These are phyloP conservation scores for Calonectria multiphialidica DNA, from an alignment of 2,329 filamentous ascomycete species.

Conservation along the genomic window DNA sequence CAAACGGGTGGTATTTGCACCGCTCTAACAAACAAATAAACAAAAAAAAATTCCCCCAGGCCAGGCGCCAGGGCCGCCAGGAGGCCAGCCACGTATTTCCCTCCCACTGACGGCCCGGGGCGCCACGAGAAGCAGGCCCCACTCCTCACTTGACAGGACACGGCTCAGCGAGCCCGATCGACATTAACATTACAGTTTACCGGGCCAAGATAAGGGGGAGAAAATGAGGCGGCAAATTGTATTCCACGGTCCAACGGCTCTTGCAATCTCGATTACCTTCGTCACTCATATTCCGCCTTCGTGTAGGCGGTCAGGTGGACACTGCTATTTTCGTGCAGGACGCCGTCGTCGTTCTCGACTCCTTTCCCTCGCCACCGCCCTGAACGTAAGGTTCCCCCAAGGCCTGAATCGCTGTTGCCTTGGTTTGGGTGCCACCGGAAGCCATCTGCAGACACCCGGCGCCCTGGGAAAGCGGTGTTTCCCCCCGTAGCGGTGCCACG, in stretches of 20 bases:
- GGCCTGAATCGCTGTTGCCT: not conserved
- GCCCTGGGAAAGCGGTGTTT: not conserved
- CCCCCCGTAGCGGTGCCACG: not conserved
- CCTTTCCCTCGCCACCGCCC: not conserved
- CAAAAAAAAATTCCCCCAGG: not conserved
- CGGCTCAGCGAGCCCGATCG: constrained; percentile 18
- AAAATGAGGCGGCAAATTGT: constrained; percentile 18
- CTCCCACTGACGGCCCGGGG: constrained; percentile 32
- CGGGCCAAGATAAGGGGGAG: constrained; percentile 3
- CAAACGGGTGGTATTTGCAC: constrained; percentile 7
- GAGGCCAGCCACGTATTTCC: constrained; percentile 39
- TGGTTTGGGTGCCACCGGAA: not conserved
- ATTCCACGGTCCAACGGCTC: not conserved
- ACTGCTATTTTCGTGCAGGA: not conserved
- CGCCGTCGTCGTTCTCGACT: not conserved
- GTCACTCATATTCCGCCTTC: not conserved
- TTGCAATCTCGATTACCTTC: not conserved
- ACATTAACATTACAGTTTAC: constrained; percentile 13
- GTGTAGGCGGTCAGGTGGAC: not conserved
- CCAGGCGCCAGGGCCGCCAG: constrained; percentile 17
- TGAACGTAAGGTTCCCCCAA: not conserved
- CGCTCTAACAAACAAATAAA: constrained; percentile 5
- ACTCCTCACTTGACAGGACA: constrained; percentile 14
- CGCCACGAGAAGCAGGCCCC: constrained; percentile 26
- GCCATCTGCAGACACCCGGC: not conserved